A percentile compares a stretch with the other conserved stretches of the same genome.
Conservation (phyloP, 2,329 filamentous ascomycete genomes). For the Rhytidhysteron rufulum region DNA sequence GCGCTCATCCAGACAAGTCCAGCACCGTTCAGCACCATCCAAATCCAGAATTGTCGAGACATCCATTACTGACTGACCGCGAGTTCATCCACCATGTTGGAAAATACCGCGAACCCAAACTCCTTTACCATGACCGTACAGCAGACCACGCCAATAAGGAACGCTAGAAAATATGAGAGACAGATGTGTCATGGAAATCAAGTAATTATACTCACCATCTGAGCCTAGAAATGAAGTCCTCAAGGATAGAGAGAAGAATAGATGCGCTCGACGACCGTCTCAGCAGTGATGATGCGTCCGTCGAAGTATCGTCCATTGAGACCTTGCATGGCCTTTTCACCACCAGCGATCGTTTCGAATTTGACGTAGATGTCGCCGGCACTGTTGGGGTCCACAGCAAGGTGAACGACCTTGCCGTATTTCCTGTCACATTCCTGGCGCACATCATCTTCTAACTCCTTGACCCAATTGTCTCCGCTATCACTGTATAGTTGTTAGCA, state of each 20-base stretch:
- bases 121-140: no score
- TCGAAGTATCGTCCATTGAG: constrained; percentile 96
- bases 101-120: no score
- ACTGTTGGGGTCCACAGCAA: constrained; percentile 88
- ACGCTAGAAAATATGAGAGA: no score
- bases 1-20: no score
- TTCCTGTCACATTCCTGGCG: constrained; percentile 87
- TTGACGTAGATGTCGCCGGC: constrained; percentile 97
- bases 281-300: constrained; percentile 85
- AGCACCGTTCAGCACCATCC: no score
- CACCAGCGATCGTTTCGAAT: constrained; percentile 91
- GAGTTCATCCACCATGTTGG: no score
- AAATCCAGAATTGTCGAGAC: no score
- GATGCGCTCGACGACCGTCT: constrained; percentile 95
- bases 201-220: no score
- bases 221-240: not conserved
- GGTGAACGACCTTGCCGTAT: constrained; percentile 97
- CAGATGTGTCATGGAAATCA: no score
- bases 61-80: no score
- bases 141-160: no score
- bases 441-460: constrained; percentile 92
- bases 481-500: constrained; percentile 23
- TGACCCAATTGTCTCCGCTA: constrained; percentile 61
- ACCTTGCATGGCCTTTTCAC: constrained; percentile 96
- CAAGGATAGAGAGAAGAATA: constrained; percentile 84